A percentile compares a stretch with the other conserved stretches of the same genome.
These are phyloP conservation scores for Sarocladiaceae sp. DNA, from an alignment of 2,329 filamentous ascomycete species.

Conservation along the genomic window DNA sequence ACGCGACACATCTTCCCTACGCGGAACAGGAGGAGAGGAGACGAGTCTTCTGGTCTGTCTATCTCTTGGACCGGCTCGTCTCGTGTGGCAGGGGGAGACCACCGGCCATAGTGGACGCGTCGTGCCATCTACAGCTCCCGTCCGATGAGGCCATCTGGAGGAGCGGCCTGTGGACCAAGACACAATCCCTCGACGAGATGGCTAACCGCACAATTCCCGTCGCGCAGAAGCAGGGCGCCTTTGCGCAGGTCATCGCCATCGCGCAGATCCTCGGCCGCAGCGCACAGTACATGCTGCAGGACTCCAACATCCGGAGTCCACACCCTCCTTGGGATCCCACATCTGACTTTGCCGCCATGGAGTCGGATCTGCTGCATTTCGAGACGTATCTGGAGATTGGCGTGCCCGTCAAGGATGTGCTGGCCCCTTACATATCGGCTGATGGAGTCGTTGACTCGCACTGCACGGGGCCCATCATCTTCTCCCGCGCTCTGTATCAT, in stretches of 20 bases:
- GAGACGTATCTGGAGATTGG: background rate
- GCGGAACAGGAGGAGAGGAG: slow-evolving; percentile 8
- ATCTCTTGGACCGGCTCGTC: slow-evolving; percentile 5
- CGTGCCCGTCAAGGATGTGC: background rate
- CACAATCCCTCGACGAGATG: slow-evolving; percentile 1
- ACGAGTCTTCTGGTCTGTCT: slow-evolving; percentile 8
- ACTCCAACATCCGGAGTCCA: background rate
- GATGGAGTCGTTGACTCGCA: background rate
- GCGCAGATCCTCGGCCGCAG: background rate
- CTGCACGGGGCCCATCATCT: background rate
- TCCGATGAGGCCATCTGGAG: background rate
- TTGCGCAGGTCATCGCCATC: background rate
- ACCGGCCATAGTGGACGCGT: slow-evolving; percentile 6
- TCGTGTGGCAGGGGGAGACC: slow-evolving; percentile 5
- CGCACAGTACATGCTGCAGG: background rate
- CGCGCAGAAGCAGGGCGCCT: background rate
- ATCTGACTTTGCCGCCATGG: background rate
- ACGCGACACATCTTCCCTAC: background rate
- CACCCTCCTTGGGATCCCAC: background rate
- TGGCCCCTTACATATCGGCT: background rate
- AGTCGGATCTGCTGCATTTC: slow-evolving; percentile 1
- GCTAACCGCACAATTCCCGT: background rate
- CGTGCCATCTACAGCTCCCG: background rate
- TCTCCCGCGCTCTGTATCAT: background rate
- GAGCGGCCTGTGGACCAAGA: background rate